phyloP scores from a whole-genome alignment of 805 yeast species.

The Cyberlindnera xylosilytica region DNA sequence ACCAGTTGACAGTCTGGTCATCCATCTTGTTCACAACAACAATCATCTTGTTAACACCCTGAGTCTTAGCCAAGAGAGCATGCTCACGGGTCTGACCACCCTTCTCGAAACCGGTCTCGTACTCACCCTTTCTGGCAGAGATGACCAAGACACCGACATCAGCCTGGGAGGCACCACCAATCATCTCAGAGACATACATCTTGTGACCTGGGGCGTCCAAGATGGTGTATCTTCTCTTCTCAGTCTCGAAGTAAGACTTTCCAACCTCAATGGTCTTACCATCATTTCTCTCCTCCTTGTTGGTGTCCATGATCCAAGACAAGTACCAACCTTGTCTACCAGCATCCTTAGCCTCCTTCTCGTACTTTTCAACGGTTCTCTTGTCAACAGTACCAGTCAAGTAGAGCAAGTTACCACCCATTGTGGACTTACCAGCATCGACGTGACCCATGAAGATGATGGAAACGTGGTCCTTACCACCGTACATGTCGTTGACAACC shows the following conservation, averaged over 20 bases:
- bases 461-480: constrained; percentile 96
- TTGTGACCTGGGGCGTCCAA: constrained; percentile 99
- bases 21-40: constrained; percentile 99
- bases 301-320: constrained; percentile 99
- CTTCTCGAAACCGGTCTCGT: constrained; percentile 98
- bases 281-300: constrained; percentile 97
- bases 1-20: constrained; percentile 95
- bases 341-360: constrained; percentile 97
- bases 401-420: constrained; percentile 96
- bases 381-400: constrained; percentile 97
- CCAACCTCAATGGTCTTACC: constrained; percentile 99
- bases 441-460: constrained; percentile 99
- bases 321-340: constrained; percentile 99
- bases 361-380: constrained; percentile 97
- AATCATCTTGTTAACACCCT: constrained; percentile 91
- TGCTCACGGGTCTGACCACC: constrained; percentile 99
- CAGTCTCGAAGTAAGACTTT: constrained; percentile 96
- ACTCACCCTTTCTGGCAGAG: constrained; percentile 98
- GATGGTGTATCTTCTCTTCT: constrained; percentile 94
- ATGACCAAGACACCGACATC: constrained; percentile 97
- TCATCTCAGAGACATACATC: constrained; percentile 98
- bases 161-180: constrained; percentile 99
- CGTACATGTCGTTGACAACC: constrained; percentile 87
- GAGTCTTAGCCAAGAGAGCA: constrained; percentile 95
- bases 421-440: constrained; percentile 98